phyloP scores from a whole-genome alignment of 1,284 basidiomycete species.

The Pyrrhoderma noxium region DNA sequence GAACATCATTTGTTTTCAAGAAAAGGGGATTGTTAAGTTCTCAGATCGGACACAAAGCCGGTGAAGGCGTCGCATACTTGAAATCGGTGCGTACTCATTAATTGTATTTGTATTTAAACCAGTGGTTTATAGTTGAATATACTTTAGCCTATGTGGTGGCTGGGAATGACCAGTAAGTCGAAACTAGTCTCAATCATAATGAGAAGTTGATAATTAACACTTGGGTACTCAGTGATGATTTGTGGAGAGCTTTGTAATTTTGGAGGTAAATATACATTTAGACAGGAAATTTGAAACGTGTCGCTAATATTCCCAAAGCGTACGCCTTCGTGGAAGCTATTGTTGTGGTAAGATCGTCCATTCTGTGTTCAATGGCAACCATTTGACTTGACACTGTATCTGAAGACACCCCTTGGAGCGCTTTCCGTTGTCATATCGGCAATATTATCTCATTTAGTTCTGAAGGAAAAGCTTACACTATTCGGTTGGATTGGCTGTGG shows the following conservation, averaged over 20 bases:
- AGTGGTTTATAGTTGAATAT: constrained; percentile 8
- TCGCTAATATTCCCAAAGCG: constrained; percentile 37
- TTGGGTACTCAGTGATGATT: constrained; percentile 58
- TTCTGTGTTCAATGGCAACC: not conserved
- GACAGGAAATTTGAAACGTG: constrained; percentile 17
- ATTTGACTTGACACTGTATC: constrained; percentile 12
- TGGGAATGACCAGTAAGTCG: constrained; percentile 67
- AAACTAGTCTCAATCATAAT: not conserved
- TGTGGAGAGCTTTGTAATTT: constrained; percentile 79
- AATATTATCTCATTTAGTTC: constrained; percentile 86
- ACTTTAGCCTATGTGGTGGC: constrained; percentile 75
- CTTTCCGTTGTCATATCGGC: constrained; percentile 95
- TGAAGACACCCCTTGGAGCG: constrained; percentile 88
- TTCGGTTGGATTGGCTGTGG: constrained; percentile 92
- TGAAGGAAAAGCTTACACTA: constrained; percentile 87
- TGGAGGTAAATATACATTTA: constrained; percentile 43
- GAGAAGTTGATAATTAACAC: not conserved
- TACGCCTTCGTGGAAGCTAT: constrained; percentile 89
- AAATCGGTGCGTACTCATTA: constrained; percentile 59
- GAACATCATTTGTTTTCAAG: constrained; percentile 92
- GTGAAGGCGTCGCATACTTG: constrained; percentile 93
- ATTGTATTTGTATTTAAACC: not conserved
- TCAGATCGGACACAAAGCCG: constrained; percentile 64
- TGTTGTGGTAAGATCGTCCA: constrained; percentile 56
- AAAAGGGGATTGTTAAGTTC: constrained; percentile 82